phyloP scores from a whole-genome alignment of 306 rosid genomes.

The Macrotyloma uniflorum region DNA sequence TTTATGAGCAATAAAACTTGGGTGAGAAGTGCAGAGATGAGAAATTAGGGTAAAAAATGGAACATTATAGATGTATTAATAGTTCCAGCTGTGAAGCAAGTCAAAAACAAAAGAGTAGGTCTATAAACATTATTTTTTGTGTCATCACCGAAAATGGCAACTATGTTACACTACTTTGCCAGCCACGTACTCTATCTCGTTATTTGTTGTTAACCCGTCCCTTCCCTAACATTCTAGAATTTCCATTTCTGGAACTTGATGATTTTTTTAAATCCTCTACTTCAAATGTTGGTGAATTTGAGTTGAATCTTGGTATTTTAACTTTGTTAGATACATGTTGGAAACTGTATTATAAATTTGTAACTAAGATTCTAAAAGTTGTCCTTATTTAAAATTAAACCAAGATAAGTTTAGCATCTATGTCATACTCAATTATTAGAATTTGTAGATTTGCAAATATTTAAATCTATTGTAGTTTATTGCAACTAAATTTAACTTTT shows the following conservation, averaged over 20 bases:
- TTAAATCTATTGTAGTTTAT: neutral
- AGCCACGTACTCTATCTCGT: too few relatives aligned
- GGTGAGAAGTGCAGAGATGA: too few relatives aligned
- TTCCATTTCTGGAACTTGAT: neutral
- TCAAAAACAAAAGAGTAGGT: neutral
- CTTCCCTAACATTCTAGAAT: neutral
- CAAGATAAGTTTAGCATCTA: neutral
- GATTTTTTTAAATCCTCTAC: neutral
- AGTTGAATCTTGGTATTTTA: neutral
- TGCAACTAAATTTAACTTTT: neutral
- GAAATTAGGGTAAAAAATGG: too few relatives aligned
- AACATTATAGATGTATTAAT: neutral
- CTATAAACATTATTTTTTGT: neutral
- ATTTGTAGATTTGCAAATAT: neutral
- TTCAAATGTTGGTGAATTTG: neutral
- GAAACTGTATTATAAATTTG: neutral
- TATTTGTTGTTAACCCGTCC: neutral
- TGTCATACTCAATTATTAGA: neutral
- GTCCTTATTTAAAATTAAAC: neutral
- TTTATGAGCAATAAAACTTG: too few relatives aligned
- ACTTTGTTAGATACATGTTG: neutral
- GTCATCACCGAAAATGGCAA: neutral
- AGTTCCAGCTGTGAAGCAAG: constrained; percentile 1
- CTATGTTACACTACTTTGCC: neutral
- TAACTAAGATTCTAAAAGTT: neutral